phyloP scores from a whole-genome alignment of 208 protist genomes.

The Ichthyophonus hoferi region DNA sequence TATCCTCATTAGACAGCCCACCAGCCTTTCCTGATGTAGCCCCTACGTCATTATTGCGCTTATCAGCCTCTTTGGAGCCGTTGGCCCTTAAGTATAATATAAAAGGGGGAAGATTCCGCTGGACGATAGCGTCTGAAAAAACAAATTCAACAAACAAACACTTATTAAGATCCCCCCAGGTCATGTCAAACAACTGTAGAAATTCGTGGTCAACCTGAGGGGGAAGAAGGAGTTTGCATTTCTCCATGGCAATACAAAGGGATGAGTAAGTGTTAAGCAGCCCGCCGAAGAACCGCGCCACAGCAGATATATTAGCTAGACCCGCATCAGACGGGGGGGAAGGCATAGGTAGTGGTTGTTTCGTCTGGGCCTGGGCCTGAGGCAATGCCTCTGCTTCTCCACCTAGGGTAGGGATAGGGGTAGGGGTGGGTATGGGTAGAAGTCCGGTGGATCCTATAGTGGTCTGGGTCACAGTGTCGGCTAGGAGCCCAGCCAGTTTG shows the following conservation, averaged over 20 bases:
- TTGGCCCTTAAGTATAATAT: not conserved
- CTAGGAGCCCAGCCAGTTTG: not conserved
- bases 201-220: not conserved
- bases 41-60: not conserved
- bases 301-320: not conserved
- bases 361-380: no score
- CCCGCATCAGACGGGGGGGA: not conserved
- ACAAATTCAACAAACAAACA: constrained; percentile 13
- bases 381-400: not conserved
- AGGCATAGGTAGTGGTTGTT: no score
- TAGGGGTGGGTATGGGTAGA: not conserved
- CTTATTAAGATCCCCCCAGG: constrained; percentile 7
- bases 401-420: not conserved
- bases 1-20: not conserved
- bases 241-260: not conserved
- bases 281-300: not conserved
- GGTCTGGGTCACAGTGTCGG: not conserved
- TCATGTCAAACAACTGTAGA: not conserved
- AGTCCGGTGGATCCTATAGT: not conserved
- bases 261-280: not conserved
- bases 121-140: not conserved
- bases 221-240: not conserved
- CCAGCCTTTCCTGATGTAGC: not conserved
- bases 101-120: not conserved
- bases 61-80: not conserved